phyloP scores from a whole-genome alignment of 768 basidiomycete genomes.

The Xerocomus spinulosus region DNA sequence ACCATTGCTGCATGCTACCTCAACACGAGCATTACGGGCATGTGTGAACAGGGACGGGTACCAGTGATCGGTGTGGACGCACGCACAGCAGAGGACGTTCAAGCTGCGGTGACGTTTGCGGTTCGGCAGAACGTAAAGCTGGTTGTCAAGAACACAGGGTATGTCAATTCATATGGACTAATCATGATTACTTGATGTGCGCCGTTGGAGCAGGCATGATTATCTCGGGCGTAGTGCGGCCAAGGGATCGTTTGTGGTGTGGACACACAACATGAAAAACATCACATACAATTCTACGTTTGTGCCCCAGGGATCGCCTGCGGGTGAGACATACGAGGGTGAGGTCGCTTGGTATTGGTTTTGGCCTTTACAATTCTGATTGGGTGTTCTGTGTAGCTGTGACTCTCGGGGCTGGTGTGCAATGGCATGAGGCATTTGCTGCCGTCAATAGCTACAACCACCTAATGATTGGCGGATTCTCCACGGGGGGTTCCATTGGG shows the following conservation, averaged over 20 bases:
- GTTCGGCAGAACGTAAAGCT: constrained; percentile 18
- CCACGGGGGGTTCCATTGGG: constrained; percentile 39
- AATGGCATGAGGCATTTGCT: constrained; percentile 44
- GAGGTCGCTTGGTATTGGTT: neutral
- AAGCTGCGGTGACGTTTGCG: constrained; percentile 24
- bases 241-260: constrained; percentile 37
- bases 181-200: neutral
- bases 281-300: constrained; percentile 32
- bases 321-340: constrained; percentile 23
- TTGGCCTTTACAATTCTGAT: neutral
- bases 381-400: constrained; percentile 20
- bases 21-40: constrained; percentile 28
- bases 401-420: constrained; percentile 41
- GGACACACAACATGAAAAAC: constrained; percentile 41
- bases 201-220: constrained; percentile 30
- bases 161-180: neutral
- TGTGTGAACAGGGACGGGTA: constrained; percentile 24
- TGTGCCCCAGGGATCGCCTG: constrained; percentile 30
- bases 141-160: constrained; percentile 30
- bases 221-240: constrained; percentile 39
- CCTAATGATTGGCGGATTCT: constrained; percentile 44
- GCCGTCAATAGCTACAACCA: constrained; percentile 35
- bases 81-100: constrained; percentile 22
- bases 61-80: constrained; percentile 25
- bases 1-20: constrained; percentile 36